Evolutionary conservation across 2,329 filamentous ascomycete species (phyloP).

Genomic region (Exophiala sp.): DNA sequence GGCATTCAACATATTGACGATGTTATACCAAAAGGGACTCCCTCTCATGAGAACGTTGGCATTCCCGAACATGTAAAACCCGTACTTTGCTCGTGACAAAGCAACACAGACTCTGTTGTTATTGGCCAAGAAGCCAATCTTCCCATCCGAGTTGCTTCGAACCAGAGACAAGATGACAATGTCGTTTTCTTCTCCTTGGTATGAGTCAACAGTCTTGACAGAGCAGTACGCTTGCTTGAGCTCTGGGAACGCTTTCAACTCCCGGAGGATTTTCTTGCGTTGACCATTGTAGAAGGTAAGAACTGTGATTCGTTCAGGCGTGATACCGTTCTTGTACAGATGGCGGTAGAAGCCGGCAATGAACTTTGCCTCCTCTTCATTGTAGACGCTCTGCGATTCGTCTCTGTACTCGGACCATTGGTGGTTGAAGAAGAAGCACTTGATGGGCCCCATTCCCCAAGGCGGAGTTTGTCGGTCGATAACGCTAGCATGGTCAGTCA

Average conservation of each 20-base stretch:
- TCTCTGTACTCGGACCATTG: conserved; percentile 60
- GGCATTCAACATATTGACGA: conserved; percentile 41
- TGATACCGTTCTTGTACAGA: conserved; percentile 61
- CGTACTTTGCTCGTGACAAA: conserved; percentile 64
- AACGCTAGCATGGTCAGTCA: conserved; percentile 56
- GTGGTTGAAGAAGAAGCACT: conserved; percentile 60
- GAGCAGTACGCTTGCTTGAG: conserved; percentile 46
- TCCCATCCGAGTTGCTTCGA: conserved; percentile 53
- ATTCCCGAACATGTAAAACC: conserved; percentile 83
- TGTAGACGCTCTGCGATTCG: conserved; percentile 60
- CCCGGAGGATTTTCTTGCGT: conserved; percentile 55
- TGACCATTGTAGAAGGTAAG: conserved; percentile 88
- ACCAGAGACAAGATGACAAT: conserved; percentile 75
- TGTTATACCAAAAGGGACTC: conserved; percentile 48
- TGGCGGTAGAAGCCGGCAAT: conserved; percentile 66
- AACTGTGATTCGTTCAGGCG: conserved; percentile 61
- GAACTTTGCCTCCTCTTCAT: conserved; percentile 68
- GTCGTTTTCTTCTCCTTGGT: conserved; percentile 87
- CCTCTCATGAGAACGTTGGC: conserved; percentile 46
- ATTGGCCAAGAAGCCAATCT: conserved; percentile 68
- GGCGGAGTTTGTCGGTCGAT: conserved; percentile 44
- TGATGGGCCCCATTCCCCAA: conserved; percentile 51
- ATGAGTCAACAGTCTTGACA: conserved; percentile 78
- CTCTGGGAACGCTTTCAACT: conserved; percentile 40
- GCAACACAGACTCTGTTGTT: conserved; percentile 59